These are phyloP conservation scores for Blastomyces parvus DNA, from an alignment of 2,329 filamentous ascomycete genomes.

Conservation along the genomic window DNA sequence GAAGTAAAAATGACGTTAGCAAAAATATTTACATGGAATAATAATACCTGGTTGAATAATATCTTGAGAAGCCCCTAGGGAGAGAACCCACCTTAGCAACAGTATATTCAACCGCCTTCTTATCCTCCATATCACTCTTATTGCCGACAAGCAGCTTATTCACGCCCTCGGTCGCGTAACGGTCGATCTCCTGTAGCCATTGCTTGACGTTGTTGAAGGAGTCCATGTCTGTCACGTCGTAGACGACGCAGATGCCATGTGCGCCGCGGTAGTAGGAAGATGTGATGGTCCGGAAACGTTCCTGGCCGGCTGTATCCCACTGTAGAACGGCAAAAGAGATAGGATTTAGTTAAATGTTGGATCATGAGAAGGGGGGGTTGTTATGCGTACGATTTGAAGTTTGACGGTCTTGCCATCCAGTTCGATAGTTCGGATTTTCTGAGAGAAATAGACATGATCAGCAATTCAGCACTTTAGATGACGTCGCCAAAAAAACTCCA, in stretches of 20 bases:
- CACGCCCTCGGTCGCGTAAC: constrained; percentile 96
- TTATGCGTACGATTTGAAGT: constrained; percentile 79
- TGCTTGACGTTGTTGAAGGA: constrained; percentile 99
- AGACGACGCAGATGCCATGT: constrained; percentile 98
- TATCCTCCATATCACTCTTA: constrained; percentile 99
- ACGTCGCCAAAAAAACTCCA: not conserved
- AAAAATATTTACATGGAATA: not conserved
- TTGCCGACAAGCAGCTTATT: constrained; percentile 99
- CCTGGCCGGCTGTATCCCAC: constrained; percentile 99
- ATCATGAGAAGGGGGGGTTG: constrained; percentile 15
- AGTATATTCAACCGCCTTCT: constrained; percentile 99
- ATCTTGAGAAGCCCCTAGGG: not conserved
- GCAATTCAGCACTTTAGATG: constrained; percentile 3
- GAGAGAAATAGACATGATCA: constrained; percentile 4
- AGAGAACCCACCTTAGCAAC: constrained; percentile 78
- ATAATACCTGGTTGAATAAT: not conserved
- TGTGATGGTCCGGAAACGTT: constrained; percentile 99
- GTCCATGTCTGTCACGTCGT: constrained; percentile 99
- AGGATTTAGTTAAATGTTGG: not conserved
- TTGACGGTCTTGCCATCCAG: constrained; percentile 99
- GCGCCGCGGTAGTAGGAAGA: constrained; percentile 99
- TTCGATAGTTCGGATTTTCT: constrained; percentile 99
- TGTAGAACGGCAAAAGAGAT: constrained; percentile 32
- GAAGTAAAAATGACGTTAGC: constrained; percentile 5
- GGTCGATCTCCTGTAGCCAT: constrained; percentile 99